These are phyloP conservation scores for Dryas integrifolia DNA, from an alignment of 331 rosid species.

Conservation along the genomic window DNA sequence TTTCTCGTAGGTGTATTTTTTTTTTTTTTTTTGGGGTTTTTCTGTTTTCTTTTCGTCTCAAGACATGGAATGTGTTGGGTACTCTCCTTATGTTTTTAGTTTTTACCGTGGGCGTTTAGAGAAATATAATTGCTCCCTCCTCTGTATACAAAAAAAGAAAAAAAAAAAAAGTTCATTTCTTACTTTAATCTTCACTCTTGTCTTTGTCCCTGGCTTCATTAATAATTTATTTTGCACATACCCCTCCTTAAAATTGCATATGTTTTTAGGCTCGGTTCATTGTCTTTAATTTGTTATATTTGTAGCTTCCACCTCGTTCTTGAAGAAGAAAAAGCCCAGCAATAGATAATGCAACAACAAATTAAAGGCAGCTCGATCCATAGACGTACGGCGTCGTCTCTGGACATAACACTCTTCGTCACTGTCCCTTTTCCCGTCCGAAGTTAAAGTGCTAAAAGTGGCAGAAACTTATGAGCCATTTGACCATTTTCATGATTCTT, in stretches of 20 bases:
- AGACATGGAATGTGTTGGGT: not conserved
- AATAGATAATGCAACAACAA: too few species aligned
- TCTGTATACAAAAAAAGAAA: conserved; percentile 8
- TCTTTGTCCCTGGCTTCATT: not conserved
- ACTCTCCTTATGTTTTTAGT: conserved; percentile 16
- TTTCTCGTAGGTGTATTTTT: not conserved
- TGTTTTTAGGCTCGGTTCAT: not conserved
- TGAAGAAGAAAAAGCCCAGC: too few species aligned
- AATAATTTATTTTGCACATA: not conserved
- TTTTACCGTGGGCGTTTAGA: not conserved
- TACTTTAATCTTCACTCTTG: not conserved
- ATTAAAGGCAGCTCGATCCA: too few species aligned
- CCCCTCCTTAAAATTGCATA: not conserved
- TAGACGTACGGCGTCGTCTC: conserved; percentile 13
- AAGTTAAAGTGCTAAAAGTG: not conserved
- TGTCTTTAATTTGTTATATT: not conserved
- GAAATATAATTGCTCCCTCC: conserved; percentile 28
- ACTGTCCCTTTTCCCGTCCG: not conserved
- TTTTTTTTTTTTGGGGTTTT: not conserved
- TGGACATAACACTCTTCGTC: not conserved
- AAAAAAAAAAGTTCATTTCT: not conserved
- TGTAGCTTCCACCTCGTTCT: too few species aligned
- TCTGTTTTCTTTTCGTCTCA: not conserved
- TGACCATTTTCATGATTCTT: too few species aligned
- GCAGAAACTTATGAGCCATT: too few species aligned